Base-by-base conservation (phyloP, 331 rosid genomes). In the Spiraea crenata region DNA sequence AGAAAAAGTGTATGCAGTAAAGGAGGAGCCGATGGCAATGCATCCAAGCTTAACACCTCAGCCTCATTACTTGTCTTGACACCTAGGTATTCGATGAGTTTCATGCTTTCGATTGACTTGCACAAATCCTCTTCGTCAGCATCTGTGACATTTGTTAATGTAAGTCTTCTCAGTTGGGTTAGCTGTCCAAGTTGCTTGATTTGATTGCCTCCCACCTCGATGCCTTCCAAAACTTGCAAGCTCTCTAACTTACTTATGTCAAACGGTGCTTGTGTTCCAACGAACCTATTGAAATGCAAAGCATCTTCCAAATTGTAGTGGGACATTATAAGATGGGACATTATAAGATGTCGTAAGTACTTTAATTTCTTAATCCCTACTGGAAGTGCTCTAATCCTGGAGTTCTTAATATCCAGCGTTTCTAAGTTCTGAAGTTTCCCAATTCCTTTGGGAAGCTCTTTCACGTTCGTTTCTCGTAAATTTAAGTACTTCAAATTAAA, bases 11-110 rank as follows among this genome's bases (percentile, higher is more conserved):
- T 20, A 11, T 49, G 11, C 4, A 71, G 67, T 11, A 45, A 15
- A 10, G 75, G 59, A 15, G 75, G 75, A 35, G 49, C 1, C 8
- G 39, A 35, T 19, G 57, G 9, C 67, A 71, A 47, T 47, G 67
- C 75, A 20, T 61, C 69, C 76, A 61, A 10, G 38, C 41, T 10
- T 14, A 72, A 34, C 13, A 49, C 31, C n/a, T 60, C 76, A 14
- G 49, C 69, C 5, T 59, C 75, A 0, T 16, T 20, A 12, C 60
- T 48, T 48, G 76, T 31, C 40, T 47, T n/a, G 41, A 57, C 39
- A 34, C 7, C 8, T 57, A 57, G 47, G 39, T 5, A 39, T 50
- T 50, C 6, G 0, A 71, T 1, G 19, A 31, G 58, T 25, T 3
- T 35, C 65, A 70, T 17, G 40, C 52, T 11, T 7, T 58, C 58